Evolutionary conservation across 2,329 filamentous ascomycete genomes (phyloP).

Genomic region (Fusarium illudens): DNA sequence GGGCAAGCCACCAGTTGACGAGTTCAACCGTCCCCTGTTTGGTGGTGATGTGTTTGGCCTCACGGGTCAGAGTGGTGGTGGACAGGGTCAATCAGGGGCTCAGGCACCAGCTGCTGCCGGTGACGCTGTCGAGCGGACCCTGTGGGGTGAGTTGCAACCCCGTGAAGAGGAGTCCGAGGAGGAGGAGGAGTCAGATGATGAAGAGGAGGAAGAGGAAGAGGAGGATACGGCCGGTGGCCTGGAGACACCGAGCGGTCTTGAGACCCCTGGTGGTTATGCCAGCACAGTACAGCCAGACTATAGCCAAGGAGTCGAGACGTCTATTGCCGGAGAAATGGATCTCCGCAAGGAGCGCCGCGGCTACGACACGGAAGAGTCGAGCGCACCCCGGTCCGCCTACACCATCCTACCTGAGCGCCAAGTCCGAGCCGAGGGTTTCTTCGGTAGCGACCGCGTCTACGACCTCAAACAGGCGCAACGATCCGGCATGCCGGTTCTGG

Average conservation of each 20-base stretch:
- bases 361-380: slow-evolving; percentile 85
- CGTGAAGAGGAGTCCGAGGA: slow-evolving; percentile 76
- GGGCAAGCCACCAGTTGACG: slow-evolving; percentile 94
- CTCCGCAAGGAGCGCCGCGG: slow-evolving; percentile 84
- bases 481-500: slow-evolving; percentile 74
- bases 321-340: slow-evolving; percentile 86
- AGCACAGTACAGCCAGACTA: slow-evolving; percentile 85
- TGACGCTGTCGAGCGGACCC: slow-evolving; percentile 83
- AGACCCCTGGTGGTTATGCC: slow-evolving; percentile 82
- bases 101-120: slow-evolving; percentile 59
- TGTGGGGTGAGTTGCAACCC: slow-evolving; percentile 93
- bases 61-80: slow-evolving; percentile 54
- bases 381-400: slow-evolving; percentile 80
- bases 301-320: slow-evolving; percentile 73
- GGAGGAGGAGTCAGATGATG: slow-evolving; percentile 80
- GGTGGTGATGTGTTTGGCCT: slow-evolving; percentile 96
- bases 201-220: slow-evolving; percentile 69
- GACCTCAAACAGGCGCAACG: slow-evolving; percentile 71
- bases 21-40: slow-evolving; percentile 89
- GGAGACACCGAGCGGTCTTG: slow-evolving; percentile 78
- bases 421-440: slow-evolving; percentile 89
- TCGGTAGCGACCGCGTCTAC: slow-evolving; percentile 93
- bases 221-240: slow-evolving; percentile 71
- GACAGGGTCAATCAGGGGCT: slow-evolving; percentile 45
- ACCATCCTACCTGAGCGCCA: slow-evolving; percentile 90